Evolutionary conservation across 345 rosid species (phyloP).

Genomic region (Schrenkiella parvula): DNA sequence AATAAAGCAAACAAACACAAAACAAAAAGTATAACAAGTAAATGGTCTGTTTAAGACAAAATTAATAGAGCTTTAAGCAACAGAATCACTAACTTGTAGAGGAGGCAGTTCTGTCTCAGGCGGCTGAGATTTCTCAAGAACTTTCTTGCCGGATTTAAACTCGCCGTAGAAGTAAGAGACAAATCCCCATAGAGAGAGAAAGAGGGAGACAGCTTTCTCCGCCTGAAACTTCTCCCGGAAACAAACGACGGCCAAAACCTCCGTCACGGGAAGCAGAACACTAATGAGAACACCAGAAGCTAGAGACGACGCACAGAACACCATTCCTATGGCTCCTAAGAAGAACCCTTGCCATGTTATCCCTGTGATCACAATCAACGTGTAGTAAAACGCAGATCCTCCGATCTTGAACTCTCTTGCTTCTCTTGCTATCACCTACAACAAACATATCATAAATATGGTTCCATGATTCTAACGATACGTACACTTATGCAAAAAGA

Average conservation of each 20-base stretch:
- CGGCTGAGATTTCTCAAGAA: neutral
- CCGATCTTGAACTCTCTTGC: constrained; percentile 51
- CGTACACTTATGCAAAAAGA: too few relatives aligned
- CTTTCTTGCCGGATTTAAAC: constrained; percentile 33
- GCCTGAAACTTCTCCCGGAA: constrained; percentile 57
- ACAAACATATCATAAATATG: neutral
- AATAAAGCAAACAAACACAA: too few relatives aligned
- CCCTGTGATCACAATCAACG: constrained; percentile 36
- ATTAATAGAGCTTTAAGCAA: constrained; percentile 6
- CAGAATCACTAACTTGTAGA: neutral
- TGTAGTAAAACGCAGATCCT: constrained; percentile 41
- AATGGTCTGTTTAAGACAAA: too few relatives aligned
- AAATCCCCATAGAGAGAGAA: constrained; percentile 73
- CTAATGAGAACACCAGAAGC: constrained; percentile 49
- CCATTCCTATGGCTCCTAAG: constrained; percentile 56
- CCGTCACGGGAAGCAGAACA: constrained; percentile 53
- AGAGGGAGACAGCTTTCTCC: constrained; percentile 68
- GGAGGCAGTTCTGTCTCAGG: constrained; percentile 29
- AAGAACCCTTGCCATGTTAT: constrained; percentile 51
- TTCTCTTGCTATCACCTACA: constrained; percentile 59
- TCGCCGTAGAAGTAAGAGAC: constrained; percentile 73
- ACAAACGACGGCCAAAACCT: constrained; percentile 63
- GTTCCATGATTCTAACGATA: too few relatives aligned
- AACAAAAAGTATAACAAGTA: too few relatives aligned
- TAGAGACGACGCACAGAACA: constrained; percentile 57